Evolutionary conservation across 1,284 basidiomycete species (phyloP).

Genomic region (Cryptococcus wingfieldii): DNA sequence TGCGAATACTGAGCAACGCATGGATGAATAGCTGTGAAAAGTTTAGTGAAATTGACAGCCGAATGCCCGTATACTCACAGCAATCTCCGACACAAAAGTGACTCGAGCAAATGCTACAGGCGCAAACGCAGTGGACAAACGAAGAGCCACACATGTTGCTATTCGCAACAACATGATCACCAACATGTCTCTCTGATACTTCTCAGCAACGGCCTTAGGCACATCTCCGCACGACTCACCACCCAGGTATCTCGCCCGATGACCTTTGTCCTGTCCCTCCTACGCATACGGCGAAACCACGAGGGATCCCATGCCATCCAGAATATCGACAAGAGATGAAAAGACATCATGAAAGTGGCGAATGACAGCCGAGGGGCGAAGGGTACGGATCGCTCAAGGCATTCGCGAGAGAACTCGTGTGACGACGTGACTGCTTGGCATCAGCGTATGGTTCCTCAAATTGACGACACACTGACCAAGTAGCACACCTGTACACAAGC

Average conservation of each 20-base stretch:
- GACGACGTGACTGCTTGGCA: no score
- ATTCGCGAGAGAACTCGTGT: neutral
- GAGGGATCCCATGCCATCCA: slow-evolving; percentile 45
- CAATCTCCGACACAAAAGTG: slow-evolving; percentile 14
- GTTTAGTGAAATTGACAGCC: neutral
- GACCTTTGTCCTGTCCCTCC: slow-evolving; percentile 8
- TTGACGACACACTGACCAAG: slow-evolving; percentile 13
- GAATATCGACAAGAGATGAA: slow-evolving; percentile 24
- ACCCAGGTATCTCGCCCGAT: slow-evolving; percentile 31
- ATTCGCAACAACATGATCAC: slow-evolving; percentile 10
- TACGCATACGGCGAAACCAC: slow-evolving; percentile 21
- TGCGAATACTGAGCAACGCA: slow-evolving; percentile 16
- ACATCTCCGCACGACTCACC: slow-evolving; percentile 16
- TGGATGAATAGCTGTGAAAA: slow-evolving; percentile 19
- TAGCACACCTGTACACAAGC: slow-evolving; percentile 11
- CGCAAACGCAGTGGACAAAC: neutral
- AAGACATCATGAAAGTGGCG: neutral
- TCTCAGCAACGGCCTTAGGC: slow-evolving; percentile 5
- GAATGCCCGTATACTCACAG: slow-evolving; percentile 10
- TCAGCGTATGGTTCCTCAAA: no score
- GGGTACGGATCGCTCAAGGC: neutral
- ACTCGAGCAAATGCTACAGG: neutral
- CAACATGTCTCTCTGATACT: slow-evolving; percentile 20
- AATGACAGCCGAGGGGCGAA: neutral
- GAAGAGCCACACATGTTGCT: neutral